These are phyloP conservation scores for Astragalus glycyphyllos DNA, from an alignment of 306 rosid genomes.

Conservation along the genomic window DNA sequence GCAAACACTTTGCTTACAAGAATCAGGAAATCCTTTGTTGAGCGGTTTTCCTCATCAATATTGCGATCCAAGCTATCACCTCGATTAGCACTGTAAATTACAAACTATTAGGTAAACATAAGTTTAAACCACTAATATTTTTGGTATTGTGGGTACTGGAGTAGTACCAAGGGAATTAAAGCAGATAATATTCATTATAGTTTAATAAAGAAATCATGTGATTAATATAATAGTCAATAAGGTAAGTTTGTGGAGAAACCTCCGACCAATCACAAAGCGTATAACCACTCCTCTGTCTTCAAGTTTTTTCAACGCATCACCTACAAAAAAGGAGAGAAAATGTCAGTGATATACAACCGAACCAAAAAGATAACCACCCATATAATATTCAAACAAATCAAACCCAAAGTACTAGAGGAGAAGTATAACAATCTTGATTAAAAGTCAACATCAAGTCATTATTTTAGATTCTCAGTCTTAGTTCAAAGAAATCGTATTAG, in stretches of 20 bases:
- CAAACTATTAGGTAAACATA: conserved; percentile 38
- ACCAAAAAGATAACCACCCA: conserved; percentile 23
- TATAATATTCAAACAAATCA: conserved; percentile 31
- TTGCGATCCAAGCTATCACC: conserved; percentile 98
- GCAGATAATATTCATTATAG: conserved; percentile 25
- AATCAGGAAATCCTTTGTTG: conserved; percentile 86
- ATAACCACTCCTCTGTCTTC: conserved; percentile 94
- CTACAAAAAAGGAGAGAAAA: conserved; percentile 52
- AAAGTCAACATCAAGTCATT: background rate
- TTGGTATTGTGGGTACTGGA: background rate
- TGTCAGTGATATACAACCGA: conserved; percentile 23
- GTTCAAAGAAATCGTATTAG: conserved; percentile 6
- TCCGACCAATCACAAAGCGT: conserved; percentile 95
- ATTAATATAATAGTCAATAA: conserved; percentile 22
- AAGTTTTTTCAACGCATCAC: conserved; percentile 89
- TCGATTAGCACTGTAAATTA: conserved; percentile 76
- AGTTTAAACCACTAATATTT: conserved; percentile 10
- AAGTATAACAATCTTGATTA: conserved; percentile 30
- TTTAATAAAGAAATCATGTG: conserved; percentile 36
- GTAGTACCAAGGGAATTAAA: conserved; percentile 27
- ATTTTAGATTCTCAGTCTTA: background rate
- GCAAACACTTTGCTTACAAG: conserved; percentile 67
- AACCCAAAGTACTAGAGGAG: conserved; percentile 5
- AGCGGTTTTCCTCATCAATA: conserved; percentile 75
- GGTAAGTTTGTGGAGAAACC: conserved; percentile 72